Evolutionary conservation across 2,329 filamentous ascomycete species (phyloP).

Genomic region (Botryosphaeria dothidea): DNA sequence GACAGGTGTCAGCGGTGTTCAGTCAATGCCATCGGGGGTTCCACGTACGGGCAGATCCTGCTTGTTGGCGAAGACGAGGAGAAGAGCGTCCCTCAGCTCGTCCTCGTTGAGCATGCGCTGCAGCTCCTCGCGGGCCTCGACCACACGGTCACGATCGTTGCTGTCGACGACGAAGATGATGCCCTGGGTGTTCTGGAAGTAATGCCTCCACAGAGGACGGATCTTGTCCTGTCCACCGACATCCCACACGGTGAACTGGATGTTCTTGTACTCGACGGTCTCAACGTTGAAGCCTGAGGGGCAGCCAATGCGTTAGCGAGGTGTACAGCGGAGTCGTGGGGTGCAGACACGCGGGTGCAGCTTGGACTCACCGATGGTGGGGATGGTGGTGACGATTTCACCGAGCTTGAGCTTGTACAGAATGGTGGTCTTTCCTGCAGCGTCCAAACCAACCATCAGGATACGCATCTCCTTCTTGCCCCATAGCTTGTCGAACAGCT

Average conservation of each 20-base stretch:
- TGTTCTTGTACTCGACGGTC: constrained; percentile 99
- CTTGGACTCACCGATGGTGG: constrained; percentile 70
- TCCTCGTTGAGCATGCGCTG: constrained; percentile 97
- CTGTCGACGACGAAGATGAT: constrained; percentile 99
- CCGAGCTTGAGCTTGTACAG: constrained; percentile 99
- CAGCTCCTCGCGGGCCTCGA: constrained; percentile 89
- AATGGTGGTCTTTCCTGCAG: constrained; percentile 97
- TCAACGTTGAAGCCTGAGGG: constrained; percentile 86
- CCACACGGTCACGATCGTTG: constrained; percentile 85
- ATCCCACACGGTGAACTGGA: constrained; percentile 99
- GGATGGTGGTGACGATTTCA: constrained; percentile 97
- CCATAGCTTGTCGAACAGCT: constrained; percentile 98
- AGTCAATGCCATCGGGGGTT: constrained; percentile 28
- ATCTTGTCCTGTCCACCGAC: constrained; percentile 99
- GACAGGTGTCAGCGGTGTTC: not conserved
- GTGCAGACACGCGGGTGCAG: not conserved
- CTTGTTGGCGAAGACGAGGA: constrained; percentile 98
- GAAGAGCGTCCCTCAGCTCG: constrained; percentile 93
- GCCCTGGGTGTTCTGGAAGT: constrained; percentile 94
- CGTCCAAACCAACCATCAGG: constrained; percentile 96
- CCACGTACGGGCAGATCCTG: constrained; percentile 85
- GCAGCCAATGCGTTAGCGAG: constrained; percentile 2
- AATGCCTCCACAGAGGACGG: constrained; percentile 97
- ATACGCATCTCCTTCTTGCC: constrained; percentile 99
- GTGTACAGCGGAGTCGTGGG: not conserved